Evolutionary conservation across 345 rosid species (phyloP), one percentile per base, ranked within the genome.

Genomic region (Acer campestre): DNA sequence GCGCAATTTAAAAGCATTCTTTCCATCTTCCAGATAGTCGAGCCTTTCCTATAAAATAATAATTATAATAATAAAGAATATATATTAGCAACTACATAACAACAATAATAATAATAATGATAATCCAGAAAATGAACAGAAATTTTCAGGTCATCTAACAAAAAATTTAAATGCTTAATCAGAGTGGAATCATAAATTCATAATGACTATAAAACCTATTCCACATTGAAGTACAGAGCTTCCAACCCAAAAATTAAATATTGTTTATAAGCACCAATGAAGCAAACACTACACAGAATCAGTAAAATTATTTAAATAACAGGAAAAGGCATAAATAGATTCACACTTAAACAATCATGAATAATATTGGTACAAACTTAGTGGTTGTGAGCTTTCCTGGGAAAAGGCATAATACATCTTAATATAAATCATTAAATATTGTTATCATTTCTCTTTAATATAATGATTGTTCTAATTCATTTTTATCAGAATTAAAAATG

Each of bases 11-110:
- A 92, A 96, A 76, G 93, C 81, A 82, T 80, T 91, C 79, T 94
- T 96, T 76, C 98, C 98, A 86, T 96, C 99, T 90, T 96, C 99
- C 91, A 93, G 80, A 81, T 91, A 96, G 81, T 96, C 97, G 83
- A 94, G 81, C 85, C 98, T 90, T 86, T 96, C 98, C 99, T 96
- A 86, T 18, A 73, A 86, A 78, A 8, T 42, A 42, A 42, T 7
- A 35, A 35, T 35, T 35, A 72, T 25, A 55, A 75, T 40, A 70
- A 74, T 59, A 59, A 59, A 53, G 9, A 59, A 10, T 46, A 46
- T 10, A 46, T 9, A 46, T 9, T 46, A 46, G 11, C 14, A 46
- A 46, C 49, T 10, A 9, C 49, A 10, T 3, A 46, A 46, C 49
- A 16, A 59, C 8, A 59, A 59, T 7, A 59, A 59, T 20, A 59